Evolutionary conservation across 495 filamentous ascomycete genomes (phyloP).

Genomic region (Daldinia grandis): DNA sequence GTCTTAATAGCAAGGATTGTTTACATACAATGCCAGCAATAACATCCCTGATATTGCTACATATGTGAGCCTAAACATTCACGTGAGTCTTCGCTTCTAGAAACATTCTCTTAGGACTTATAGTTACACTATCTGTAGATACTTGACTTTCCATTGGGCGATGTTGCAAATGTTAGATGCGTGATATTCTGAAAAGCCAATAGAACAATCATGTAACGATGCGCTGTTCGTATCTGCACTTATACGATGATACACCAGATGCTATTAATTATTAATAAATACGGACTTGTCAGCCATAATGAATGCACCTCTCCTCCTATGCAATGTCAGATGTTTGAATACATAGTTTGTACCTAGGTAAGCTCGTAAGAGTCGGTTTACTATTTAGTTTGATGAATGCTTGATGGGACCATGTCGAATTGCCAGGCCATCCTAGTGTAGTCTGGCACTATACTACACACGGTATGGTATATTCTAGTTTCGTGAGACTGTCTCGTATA

Average conservation of each 20-base stretch:
- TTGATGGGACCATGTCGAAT: conserved; percentile 2
- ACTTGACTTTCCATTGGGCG: neutral
- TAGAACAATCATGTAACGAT: neutral
- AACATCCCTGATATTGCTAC: neutral
- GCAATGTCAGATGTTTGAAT: neutral
- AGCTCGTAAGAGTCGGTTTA: neutral
- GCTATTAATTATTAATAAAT: neutral
- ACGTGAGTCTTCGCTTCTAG: neutral
- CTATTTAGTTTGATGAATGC: neutral
- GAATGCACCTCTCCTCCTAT: neutral
- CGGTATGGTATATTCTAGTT: conserved; percentile 16
- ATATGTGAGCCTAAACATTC: neutral
- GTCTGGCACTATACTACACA: conserved; percentile 14
- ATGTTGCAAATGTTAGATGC: neutral
- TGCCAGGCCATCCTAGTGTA: neutral
- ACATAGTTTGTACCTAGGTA: no score
- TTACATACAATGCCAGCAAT: no score
- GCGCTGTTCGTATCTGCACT: neutral
- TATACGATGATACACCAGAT: neutral
- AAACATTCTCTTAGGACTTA: neutral
- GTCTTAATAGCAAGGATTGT: no score
- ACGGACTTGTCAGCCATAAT: neutral
- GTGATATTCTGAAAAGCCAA: neutral
- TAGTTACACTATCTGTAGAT: no score
- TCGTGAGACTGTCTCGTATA: conserved; percentile 30